Conservation (phyloP, 345 rosid species). For the Arabidopsis suecica region DNA sequence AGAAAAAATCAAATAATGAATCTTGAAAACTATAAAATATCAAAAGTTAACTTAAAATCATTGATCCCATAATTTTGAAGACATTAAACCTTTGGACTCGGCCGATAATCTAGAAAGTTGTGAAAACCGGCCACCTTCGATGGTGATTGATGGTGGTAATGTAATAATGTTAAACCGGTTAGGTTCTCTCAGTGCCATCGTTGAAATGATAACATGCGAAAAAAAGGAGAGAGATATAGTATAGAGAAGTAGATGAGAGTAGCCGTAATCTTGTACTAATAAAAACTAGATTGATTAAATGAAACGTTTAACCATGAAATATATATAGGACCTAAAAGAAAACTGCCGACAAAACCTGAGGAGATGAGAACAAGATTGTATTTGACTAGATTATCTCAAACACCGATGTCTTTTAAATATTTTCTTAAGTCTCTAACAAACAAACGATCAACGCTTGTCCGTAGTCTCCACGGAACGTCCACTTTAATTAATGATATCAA, state of each 20-base stretch:
- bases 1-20: no score
- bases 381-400: constrained; percentile 28
- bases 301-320: background rate
- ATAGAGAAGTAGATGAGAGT: background rate
- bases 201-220: background rate
- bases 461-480: constrained; percentile 41
- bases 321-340: background rate
- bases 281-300: background rate
- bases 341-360: constrained; percentile 38
- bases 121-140: background rate
- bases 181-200: background rate
- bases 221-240: background rate
- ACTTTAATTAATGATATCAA: constrained; percentile 21
- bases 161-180: background rate
- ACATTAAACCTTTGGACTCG: background rate
- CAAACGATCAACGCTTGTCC: constrained; percentile 31
- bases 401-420: constrained; percentile 7
- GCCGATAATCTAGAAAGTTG: background rate
- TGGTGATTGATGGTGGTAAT: background rate
- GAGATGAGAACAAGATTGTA: constrained; percentile 17
- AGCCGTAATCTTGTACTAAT: background rate
- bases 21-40: background rate
- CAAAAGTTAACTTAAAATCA: background rate
- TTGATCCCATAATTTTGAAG: no score
- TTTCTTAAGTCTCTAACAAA: constrained; percentile 20